Evolutionary conservation across 1,284 basidiomycete species (phyloP), one percentile per base, ranked within the genome.

Genomic region (Malassezia dermatis): DNA sequence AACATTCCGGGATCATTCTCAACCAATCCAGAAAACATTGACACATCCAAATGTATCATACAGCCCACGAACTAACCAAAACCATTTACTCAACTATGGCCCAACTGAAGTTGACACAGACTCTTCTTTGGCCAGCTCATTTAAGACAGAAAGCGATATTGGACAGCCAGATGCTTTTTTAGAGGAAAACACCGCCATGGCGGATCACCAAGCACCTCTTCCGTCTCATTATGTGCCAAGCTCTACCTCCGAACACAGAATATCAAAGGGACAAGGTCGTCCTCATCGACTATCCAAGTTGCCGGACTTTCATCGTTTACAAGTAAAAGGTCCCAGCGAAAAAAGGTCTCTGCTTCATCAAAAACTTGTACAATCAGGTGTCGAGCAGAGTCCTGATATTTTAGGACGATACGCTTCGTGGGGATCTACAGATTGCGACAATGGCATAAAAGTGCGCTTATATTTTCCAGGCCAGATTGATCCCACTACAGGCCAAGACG

Each of bases 401-500:
- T 21, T 39, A 19, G 19, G 37, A 39, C 37, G n/a, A 39, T 39
- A 39, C 8, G 10, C 37, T 21, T 21, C 4, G 3, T 39, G 37
- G 37, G 37, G 37, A 4, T 39, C 37, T 21, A 39, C 37, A 11
- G 19, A 39, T 24, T 62, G 64, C 7, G 69, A 71, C 1, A 75
- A 77, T 0, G 75, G 75, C 5, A 65, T 85, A 55, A 80, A 80
- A 15, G 82, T 94, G 45, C 81, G 82, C 43, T 80, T 96, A 0
- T 96, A 84, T 77, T 96, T 94, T 77, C 93, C 93, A 17, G 26
- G 37, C n/a, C 46, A 48, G 23, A 21, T 34, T 8, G 31, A 46
- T 34, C 28, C 30, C 4, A 7, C 15, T 6, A 26, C 19, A 19
- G 23, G 19, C 15, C 8, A 7, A 0, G n/a, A 23, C 8, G 13